Base-by-base conservation (phyloP, 768 basidiomycete species). In the Bullera alba region DNA sequence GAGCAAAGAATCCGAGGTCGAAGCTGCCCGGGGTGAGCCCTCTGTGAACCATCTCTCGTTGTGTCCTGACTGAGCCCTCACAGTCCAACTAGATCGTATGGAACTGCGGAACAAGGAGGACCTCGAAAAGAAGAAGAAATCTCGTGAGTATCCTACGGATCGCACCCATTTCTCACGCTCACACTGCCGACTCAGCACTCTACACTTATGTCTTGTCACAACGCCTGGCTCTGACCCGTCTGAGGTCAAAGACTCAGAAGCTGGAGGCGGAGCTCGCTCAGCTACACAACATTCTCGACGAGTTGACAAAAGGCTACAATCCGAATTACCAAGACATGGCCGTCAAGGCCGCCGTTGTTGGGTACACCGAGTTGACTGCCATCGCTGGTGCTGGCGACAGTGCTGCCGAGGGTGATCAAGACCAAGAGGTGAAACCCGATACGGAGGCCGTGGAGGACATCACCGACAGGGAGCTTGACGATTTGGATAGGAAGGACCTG, bases 261-360 rank as follows among this genome's bases (percentile, higher is more conserved):
- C 82, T 86, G 51, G 70, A 87, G 23, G 80, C 85, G 52, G 83
- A 84, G 45, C 83, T 92, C 64, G 80, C 80, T 53, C 77, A 81
- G 39, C 80, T 99, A 2, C 85, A 84, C 21, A 80, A 83, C n/a
- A 87, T 99, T 44, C 79, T 99, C 5, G 79, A 83, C 51, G 76
- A 83, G 25, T 80, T 99, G 10, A 80, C 87, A 19, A 79, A 81
- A 8, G 83, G 85, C 3, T 96, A 95, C 75, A 99, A 99, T 70
- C 93, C 93, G 15, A 99, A 99, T 71, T 96, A 96, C 73, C 92
- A 96, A 70, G 93, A 99, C 68, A 97, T 99, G 93, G 91, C 90
- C 2, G 93, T 97, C 42, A 80, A 95, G 25, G 92, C 93, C 60
- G 92, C 93, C 16, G 91, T 96, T 15, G 83, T 90, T 41, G 92